Evolutionary conservation across 1,284 basidiomycete species (phyloP).

Genomic region (Ceratobasidium sp.): DNA sequence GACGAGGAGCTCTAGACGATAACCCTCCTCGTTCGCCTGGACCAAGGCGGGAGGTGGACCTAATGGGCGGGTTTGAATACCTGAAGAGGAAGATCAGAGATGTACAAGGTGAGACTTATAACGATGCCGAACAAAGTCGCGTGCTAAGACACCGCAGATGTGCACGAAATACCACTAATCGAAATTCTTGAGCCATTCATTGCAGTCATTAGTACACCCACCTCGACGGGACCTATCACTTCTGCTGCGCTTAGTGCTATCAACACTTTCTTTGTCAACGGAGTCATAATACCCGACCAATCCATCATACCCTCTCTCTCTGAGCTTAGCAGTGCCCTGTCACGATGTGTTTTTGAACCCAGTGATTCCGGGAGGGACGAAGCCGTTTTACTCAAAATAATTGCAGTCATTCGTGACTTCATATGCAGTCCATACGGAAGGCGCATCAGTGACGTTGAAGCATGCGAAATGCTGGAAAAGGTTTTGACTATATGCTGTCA

Average conservation of each 20-base stretch:
- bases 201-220: conserved; percentile 87
- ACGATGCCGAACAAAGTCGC: background rate
- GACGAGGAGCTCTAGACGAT: conserved; percentile 47
- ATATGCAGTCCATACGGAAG: conserved; percentile 72
- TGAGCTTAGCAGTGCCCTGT: conserved; percentile 87
- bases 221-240: conserved; percentile 94
- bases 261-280: conserved; percentile 84
- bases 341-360: conserved; percentile 97
- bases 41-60: conserved; percentile 67
- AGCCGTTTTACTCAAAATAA: conserved; percentile 90
- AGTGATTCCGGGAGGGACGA: conserved; percentile 96
- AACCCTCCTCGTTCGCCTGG: conserved; percentile 21
- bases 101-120: conserved; percentile 65
- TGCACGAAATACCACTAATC: conserved; percentile 61
- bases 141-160: conserved; percentile 55
- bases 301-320: conserved; percentile 70
- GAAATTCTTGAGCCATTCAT: conserved; percentile 87
- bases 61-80: conserved; percentile 90
- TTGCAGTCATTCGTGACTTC: conserved; percentile 88
- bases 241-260: conserved; percentile 86
- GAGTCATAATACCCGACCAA: conserved; percentile 67
- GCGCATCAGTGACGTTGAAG: conserved; percentile 86
- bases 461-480: conserved; percentile 98
- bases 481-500: conserved; percentile 97
- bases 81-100: conserved; percentile 79